Percentiles rank a stretch among this genome's conserved stretches.
These are phyloP conservation scores for Fusarium nurragi DNA, from an alignment of 2,329 filamentous ascomycete genomes.

Conservation along the genomic window DNA sequence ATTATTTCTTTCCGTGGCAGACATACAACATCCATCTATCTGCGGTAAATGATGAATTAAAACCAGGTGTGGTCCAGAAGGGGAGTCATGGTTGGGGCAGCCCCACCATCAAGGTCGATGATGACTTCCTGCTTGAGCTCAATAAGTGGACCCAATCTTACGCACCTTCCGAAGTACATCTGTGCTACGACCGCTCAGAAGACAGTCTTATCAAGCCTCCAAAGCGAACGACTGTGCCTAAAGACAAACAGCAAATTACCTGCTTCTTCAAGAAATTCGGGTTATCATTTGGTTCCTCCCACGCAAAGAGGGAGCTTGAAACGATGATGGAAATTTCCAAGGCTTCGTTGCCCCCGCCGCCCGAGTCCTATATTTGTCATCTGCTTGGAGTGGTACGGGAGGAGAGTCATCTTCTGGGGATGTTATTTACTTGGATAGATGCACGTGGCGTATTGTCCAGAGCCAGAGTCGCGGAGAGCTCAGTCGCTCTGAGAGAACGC, in stretches of 20 bases:
- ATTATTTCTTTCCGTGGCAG: neutral
- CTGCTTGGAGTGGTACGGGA: rapidly evolving
- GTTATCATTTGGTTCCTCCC: neutral
- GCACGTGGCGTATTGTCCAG: neutral
- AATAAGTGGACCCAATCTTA: neutral
- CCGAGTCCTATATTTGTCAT: neutral
- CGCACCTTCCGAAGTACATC: neutral
- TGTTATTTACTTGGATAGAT: neutral
- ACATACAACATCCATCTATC: rapidly evolving
- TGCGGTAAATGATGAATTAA: neutral
- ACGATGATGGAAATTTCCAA: neutral
- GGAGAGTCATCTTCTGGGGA: neutral
- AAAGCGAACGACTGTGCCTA: rapidly evolving
- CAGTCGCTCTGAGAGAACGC: neutral
- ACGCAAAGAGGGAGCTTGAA: neutral
- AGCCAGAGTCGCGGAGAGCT: neutral
- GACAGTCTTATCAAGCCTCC: neutral
- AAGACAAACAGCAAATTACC: rapidly evolving
- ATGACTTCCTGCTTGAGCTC: neutral
- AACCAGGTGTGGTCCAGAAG: rapidly evolving
- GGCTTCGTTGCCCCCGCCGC: rapidly evolving
- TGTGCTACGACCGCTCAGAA: neutral
- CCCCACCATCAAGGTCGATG: neutral
- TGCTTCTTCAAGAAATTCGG: neutral
- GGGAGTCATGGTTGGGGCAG: neutral